A percentile compares a stretch with the other conserved stretches of the same genome.
These are phyloP conservation scores for Xylaria sp. DNA, from an alignment of 2,329 filamentous ascomycete species.

Conservation along the genomic window DNA sequence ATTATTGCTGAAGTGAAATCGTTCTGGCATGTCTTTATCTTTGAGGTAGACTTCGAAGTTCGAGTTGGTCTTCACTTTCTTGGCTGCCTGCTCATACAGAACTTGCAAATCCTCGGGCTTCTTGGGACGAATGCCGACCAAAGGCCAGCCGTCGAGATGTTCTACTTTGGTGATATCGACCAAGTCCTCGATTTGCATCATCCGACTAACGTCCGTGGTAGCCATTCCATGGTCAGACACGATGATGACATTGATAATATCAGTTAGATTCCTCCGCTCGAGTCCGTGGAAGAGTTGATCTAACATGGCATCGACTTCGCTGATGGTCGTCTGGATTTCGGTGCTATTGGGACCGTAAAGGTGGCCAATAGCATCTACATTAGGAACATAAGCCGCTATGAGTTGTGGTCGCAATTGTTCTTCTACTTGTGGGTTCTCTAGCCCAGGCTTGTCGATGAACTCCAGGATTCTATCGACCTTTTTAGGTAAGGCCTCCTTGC, in stretches of 20 bases:
- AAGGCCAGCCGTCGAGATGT: conserved; percentile 91
- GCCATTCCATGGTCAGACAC: conserved; percentile 99
- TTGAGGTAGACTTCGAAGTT: conserved; percentile 87
- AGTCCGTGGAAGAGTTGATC: conserved; percentile 76
- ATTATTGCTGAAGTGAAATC: conserved; percentile 90
- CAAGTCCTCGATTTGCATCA: conserved; percentile 90
- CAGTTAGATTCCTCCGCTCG: conserved; percentile 79
- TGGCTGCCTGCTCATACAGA: conserved; percentile 67
- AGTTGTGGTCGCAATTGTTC: conserved; percentile 77
- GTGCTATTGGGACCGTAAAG: conserved; percentile 93
- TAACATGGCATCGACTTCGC: conserved; percentile 82
- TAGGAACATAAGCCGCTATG: conserved; percentile 92
- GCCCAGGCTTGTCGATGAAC: conserved; percentile 83
- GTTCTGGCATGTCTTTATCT: conserved; percentile 85
- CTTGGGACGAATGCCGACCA: conserved; percentile 86
- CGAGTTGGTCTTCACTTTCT: conserved; percentile 64
- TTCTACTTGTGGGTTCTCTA: conserved; percentile 60
- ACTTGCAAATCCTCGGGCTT: conserved; percentile 66
- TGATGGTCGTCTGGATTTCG: conserved; percentile 80
- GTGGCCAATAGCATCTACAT: conserved; percentile 88
- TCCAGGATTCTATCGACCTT: conserved; percentile 82
- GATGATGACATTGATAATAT: conserved; percentile 92
- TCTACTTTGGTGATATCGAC: conserved; percentile 78
- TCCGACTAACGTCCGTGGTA: conserved; percentile 78
- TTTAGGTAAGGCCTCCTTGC: conserved; percentile 70